These are phyloP conservation scores for Neofusicoccum laricinum DNA, from an alignment of 2,329 filamentous ascomycete genomes.

Conservation along the genomic window DNA sequence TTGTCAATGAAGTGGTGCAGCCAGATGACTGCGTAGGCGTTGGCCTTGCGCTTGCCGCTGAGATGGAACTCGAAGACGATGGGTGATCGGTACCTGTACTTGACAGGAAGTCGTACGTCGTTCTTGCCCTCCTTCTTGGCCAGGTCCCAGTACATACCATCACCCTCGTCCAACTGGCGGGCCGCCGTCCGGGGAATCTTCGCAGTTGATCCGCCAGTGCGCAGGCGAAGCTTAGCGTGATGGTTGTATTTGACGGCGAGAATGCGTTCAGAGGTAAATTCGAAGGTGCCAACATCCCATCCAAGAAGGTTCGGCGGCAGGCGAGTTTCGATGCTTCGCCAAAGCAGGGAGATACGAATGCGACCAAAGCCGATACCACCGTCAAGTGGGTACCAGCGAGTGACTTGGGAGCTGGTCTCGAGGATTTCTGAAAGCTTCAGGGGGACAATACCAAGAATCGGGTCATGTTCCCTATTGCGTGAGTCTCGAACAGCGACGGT, in stretches of 20 bases:
- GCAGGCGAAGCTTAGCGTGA: conserved; percentile 66
- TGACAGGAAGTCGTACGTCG: conserved; percentile 76
- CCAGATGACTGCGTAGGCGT: conserved; percentile 81
- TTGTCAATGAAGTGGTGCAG: conserved; percentile 80
- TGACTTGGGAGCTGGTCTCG: conserved; percentile 79
- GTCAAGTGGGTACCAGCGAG: conserved; percentile 93
- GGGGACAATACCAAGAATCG: conserved; percentile 87
- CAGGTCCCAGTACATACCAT: conserved; percentile 60
- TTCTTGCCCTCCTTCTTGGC: conserved; percentile 49
- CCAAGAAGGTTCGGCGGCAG: conserved; percentile 83
- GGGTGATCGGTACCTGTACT: conserved; percentile 84
- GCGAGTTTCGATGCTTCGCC: conserved; percentile 82
- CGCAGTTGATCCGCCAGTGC: conserved; percentile 80
- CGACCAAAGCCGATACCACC: conserved; percentile 89
- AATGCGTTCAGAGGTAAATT: conserved; percentile 73
- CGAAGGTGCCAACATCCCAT: conserved; percentile 94
- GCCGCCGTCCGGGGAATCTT: conserved; percentile 65
- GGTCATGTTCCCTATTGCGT: conserved; percentile 87
- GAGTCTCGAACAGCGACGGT: conserved; percentile 87
- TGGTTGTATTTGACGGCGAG: conserved; percentile 62
- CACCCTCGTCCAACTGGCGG: conserved; percentile 56
- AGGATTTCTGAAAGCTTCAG: conserved; percentile 86
- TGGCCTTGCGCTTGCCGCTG: conserved; percentile 64
- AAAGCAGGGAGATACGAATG: conserved; percentile 81
- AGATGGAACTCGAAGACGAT: conserved; percentile 84